These are phyloP conservation scores for Protomyces pachydermus DNA, from an alignment of 1,139 yeast species.

Conservation along the genomic window DNA sequence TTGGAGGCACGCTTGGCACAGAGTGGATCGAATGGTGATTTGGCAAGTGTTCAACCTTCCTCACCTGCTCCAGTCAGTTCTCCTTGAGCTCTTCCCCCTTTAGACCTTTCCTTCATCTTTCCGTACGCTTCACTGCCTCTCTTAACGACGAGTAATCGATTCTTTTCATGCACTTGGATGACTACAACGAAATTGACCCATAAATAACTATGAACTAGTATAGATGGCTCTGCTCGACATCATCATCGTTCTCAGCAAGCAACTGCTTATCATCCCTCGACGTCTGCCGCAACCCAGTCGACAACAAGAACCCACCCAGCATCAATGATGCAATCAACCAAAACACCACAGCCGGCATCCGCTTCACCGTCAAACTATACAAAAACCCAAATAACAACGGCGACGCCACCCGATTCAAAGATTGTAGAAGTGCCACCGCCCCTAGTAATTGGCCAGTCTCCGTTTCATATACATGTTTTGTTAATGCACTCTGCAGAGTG, in stretches of 20 bases:
- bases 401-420: slow-evolving; percentile 36
- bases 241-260: neutral
- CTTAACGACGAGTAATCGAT: too few species aligned
- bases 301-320: slow-evolving; percentile 6
- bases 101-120: neutral
- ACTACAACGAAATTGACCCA: neutral
- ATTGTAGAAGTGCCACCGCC: slow-evolving; percentile 37
- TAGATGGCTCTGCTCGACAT: neutral
- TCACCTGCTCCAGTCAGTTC: neutral
- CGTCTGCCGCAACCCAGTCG: slow-evolving; percentile 9
- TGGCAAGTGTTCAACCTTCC: neutral
- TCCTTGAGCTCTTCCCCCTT: neutral
- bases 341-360: slow-evolving; percentile 38
- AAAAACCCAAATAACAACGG: slow-evolving; percentile 38
- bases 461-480: slow-evolving; percentile 47
- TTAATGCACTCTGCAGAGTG: slow-evolving; percentile 48
- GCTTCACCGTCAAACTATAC: slow-evolving; percentile 36
- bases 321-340: slow-evolving; percentile 32
- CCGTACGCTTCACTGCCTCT: neutral
- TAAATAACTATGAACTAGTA: neutral
- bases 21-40: slow-evolving; percentile 20
- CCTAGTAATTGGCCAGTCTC: slow-evolving; percentile 40
- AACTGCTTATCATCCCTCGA: neutral
- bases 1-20: slow-evolving; percentile 61
- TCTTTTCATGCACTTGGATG: neutral